These are phyloP conservation scores for Globisporangium ultimum DNA, from an alignment of 352 stramenopile genomes.

Conservation along the genomic window DNA sequence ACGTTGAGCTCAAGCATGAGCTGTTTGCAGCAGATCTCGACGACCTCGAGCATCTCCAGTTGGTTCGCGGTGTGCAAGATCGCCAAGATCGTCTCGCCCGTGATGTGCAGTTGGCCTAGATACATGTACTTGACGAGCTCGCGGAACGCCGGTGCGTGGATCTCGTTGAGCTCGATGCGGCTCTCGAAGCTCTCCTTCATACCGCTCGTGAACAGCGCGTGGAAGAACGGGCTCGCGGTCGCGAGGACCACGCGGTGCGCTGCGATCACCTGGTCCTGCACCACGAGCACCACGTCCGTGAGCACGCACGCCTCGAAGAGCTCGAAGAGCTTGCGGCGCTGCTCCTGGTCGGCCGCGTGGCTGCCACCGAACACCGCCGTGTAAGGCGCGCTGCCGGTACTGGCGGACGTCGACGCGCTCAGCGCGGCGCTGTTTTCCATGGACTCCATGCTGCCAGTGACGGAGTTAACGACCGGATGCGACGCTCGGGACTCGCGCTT, in stretches of 20 bases:
- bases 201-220: constrained; percentile 69
- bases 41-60: constrained; percentile 63
- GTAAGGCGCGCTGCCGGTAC: not conserved
- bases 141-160: constrained; percentile 40
- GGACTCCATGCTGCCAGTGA: constrained; percentile 14
- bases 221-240: constrained; percentile 64
- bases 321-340: constrained; percentile 43
- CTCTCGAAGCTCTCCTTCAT: constrained; percentile 53
- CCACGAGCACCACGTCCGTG: constrained; percentile 62
- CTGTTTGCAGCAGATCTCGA: constrained; percentile 71
- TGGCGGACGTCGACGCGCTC: not conserved
- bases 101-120: constrained; percentile 46
- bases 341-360: constrained; percentile 17
- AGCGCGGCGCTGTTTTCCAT: constrained; percentile 23
- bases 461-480: not conserved
- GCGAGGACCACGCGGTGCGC: constrained; percentile 67
- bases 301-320: constrained; percentile 47
- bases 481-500: not conserved
- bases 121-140: constrained; percentile 73
- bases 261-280: constrained; percentile 38
- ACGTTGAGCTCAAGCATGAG: constrained; percentile 67
- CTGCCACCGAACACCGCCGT: constrained; percentile 12
- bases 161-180: constrained; percentile 47
- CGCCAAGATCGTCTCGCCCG: constrained; percentile 56
- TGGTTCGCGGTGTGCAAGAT: constrained; percentile 65